phyloP scores from a whole-genome alignment of 169 alveolate genomes.

The Eimeria praecox region DNA sequence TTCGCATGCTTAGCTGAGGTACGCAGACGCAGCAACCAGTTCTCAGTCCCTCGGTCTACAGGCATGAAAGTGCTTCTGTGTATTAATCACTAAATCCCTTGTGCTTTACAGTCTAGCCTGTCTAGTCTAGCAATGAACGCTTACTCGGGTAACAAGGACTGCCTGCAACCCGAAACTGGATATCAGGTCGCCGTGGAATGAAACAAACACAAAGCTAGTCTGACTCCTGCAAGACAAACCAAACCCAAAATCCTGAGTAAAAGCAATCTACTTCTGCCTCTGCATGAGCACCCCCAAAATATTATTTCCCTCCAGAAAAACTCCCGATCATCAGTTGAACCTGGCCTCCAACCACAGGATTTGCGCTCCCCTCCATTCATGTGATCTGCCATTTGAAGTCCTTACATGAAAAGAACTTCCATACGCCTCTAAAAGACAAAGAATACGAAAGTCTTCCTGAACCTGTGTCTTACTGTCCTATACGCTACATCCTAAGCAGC shows the following conservation, averaged over 20 bases:
- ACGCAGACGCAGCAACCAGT: conserved; percentile 8
- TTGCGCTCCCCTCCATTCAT: neutral
- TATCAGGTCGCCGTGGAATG: conserved; percentile 71
- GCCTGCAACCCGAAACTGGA: conserved; percentile 70
- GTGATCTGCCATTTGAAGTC: neutral
- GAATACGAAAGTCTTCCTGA: neutral
- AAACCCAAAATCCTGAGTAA: neutral
- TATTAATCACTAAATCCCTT: neutral
- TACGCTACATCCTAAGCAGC: neutral
- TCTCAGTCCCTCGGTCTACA: neutral
- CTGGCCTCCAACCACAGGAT: neutral
- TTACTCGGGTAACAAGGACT: conserved; percentile 51
- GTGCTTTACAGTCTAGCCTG: too few species aligned
- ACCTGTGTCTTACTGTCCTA: neutral
- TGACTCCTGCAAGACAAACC: conserved; percentile 49
- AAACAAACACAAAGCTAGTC: conserved; percentile 70
- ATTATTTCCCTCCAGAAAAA: neutral
- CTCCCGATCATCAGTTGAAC: neutral
- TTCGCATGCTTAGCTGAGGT: conserved; percentile 71
- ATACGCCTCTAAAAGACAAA: neutral
- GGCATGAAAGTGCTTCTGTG: neutral
- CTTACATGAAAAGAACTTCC: neutral
- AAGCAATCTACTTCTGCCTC: neutral
- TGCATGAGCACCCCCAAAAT: neutral
- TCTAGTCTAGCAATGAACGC: neutral